phyloP scores from a whole-genome alignment of 1,284 basidiomycete genomes.

The Ustilago cynodontis region DNA sequence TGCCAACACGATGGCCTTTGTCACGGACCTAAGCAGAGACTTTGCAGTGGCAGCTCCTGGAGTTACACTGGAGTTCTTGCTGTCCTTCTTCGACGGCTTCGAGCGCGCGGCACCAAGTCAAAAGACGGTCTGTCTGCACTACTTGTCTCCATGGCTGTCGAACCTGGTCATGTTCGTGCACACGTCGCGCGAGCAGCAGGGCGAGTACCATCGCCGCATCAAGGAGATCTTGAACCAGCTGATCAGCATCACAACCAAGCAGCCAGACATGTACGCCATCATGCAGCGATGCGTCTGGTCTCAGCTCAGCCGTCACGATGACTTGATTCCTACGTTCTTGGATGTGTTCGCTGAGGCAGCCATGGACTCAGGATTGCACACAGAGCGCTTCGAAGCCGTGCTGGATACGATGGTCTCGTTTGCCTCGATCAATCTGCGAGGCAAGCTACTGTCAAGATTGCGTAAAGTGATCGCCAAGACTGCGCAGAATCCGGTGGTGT shows the following conservation, averaged over 20 bases:
- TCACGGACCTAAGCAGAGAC: conserved; percentile 63
- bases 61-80: conserved; percentile 64
- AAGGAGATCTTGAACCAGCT: conserved; percentile 65
- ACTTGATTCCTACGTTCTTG: conserved; percentile 62
- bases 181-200: conserved; percentile 60
- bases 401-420: conserved; percentile 68
- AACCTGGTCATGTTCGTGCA: conserved; percentile 65
- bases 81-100: conserved; percentile 67
- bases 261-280: conserved; percentile 65
- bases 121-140: conserved; percentile 63
- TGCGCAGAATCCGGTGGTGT: conserved; percentile 57
- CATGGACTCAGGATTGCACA: conserved; percentile 65
- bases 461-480: conserved; percentile 65
- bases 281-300: conserved; percentile 67
- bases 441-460: conserved; percentile 63
- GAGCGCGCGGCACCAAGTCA: conserved; percentile 59
- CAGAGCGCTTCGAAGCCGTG: conserved; percentile 64
- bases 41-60: conserved; percentile 64
- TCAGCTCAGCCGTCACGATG: conserved; percentile 64
- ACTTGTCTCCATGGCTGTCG: conserved; percentile 65
- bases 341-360: conserved; percentile 66
- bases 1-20: conserved; percentile 64
- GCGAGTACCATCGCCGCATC: conserved; percentile 63
- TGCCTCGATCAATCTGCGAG: conserved; percentile 63
- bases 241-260: conserved; percentile 66